phyloP scores from a whole-genome alignment of 176 grass and related monocot genomes.

The Eragrostis curvula region DNA sequence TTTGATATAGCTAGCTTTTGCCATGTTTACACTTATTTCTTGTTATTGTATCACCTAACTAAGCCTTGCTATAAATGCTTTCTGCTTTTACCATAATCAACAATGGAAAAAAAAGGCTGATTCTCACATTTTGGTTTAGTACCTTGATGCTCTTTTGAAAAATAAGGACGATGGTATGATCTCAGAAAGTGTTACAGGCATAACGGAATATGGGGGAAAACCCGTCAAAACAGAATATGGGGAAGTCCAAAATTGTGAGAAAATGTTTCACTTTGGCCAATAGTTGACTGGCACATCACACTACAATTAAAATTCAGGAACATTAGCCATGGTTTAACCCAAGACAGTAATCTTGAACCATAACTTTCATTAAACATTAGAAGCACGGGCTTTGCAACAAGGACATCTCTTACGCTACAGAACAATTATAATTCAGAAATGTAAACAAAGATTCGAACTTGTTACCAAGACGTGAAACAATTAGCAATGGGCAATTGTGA shows the following conservation, averaged over 20 bases:
- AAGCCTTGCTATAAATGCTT: conserved; percentile 27
- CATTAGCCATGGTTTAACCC: no score
- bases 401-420: background rate
- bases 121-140: background rate
- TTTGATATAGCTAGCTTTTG: conserved; percentile 36
- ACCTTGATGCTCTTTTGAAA: background rate
- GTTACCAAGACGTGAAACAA: background rate
- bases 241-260: background rate
- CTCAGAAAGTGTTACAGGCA: background rate
- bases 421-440: background rate
- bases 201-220: background rate
- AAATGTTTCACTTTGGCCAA: background rate
- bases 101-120: background rate
- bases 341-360: background rate
- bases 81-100: background rate
- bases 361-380: background rate
- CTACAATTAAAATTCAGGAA: background rate
- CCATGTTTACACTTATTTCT: conserved; percentile 18
- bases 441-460: background rate
- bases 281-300: background rate
- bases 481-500: background rate
- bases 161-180: background rate
- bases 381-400: background rate
- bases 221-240: background rate
- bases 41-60: conserved; percentile 12